These are phyloP conservation scores for Lachancea thermotolerans DNA, from an alignment of 805 yeast species.

Conservation along the genomic window DNA sequence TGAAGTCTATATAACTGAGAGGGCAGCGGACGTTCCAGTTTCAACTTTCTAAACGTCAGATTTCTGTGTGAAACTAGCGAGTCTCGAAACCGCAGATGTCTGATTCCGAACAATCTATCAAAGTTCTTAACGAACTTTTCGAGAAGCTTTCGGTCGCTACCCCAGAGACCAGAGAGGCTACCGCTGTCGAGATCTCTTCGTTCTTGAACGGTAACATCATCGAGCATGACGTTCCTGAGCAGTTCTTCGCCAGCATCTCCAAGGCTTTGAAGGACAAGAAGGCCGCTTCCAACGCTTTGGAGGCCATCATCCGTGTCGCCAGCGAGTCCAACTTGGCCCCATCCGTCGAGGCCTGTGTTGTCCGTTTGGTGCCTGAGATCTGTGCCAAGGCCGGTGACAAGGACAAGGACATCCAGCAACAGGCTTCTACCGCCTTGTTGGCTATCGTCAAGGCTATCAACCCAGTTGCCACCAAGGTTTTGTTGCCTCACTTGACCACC, in stretches of 20 bases:
- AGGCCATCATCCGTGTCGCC: constrained; percentile 81
- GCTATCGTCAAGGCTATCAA: constrained; percentile 78
- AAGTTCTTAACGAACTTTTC: constrained; percentile 91
- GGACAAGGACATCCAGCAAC: constrained; percentile 63
- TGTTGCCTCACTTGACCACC: constrained; percentile 72
- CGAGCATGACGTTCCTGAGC: constrained; percentile 95
- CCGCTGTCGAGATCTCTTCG: constrained; percentile 84
- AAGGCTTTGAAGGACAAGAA: constrained; percentile 78
- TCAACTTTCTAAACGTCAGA: neutral
- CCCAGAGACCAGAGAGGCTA: constrained; percentile 72
- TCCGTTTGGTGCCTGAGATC: constrained; percentile 64
- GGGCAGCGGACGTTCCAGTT: neutral
- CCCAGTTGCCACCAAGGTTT: constrained; percentile 87
- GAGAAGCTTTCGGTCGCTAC: constrained; percentile 86
- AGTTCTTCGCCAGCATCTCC: constrained; percentile 72
- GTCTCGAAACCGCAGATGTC: constrained; percentile 29
- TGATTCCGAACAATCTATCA: constrained; percentile 42
- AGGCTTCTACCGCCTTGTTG: constrained; percentile 68
- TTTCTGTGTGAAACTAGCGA: neutral
- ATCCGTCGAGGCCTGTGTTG: constrained; percentile 93
- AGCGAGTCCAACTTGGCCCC: constrained; percentile 72
- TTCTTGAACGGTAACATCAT: constrained; percentile 95
- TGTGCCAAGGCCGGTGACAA: constrained; percentile 86
- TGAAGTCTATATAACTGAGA: neutral
- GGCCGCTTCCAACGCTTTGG: constrained; percentile 72